Evolutionary conservation across 164 flowering plant species (phyloP).

Genomic region (Annona squamosa): DNA sequence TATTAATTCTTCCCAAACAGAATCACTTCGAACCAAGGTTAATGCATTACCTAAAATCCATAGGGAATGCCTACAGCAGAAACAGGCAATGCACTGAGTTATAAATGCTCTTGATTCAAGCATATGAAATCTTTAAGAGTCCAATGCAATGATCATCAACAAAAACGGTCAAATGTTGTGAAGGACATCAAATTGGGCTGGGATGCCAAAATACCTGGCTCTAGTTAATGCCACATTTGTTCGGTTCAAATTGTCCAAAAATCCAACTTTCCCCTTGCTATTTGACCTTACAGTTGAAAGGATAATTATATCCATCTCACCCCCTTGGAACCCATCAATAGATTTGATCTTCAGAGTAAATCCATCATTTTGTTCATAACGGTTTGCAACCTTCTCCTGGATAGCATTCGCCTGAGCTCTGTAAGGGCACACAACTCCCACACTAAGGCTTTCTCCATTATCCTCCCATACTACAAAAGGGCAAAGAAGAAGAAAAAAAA

Average conservation of each 20-base stretch:
- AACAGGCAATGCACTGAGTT: slow-evolving; percentile 23
- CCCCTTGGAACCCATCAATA: slow-evolving; percentile 56
- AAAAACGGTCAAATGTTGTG: background rate
- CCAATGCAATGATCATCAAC: background rate
- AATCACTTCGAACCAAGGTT: slow-evolving; percentile 16
- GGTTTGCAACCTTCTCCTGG: slow-evolving; percentile 22
- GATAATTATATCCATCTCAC: slow-evolving; percentile 37
- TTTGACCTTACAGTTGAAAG: slow-evolving; percentile 38
- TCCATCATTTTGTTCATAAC: slow-evolving; percentile 12
- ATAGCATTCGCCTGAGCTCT: slow-evolving; percentile 41
- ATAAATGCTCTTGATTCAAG: background rate
- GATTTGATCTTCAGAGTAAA: slow-evolving; percentile 33
- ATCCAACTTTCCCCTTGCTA: slow-evolving; percentile 28
- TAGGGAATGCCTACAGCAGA: slow-evolving; percentile 41
- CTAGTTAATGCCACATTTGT: slow-evolving; percentile 45
- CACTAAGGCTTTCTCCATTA: slow-evolving; percentile 12
- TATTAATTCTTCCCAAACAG: slow-evolving; percentile 21
- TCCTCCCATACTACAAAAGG: slow-evolving; percentile 15
- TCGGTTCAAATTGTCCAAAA: slow-evolving; percentile 31
- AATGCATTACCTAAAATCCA: slow-evolving; percentile 26
- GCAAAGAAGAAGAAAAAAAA: background rate
- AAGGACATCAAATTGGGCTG: background rate
- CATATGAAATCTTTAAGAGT: background rate
- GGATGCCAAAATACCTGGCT: slow-evolving; percentile 29
- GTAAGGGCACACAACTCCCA: slow-evolving; percentile 33